phyloP scores from a whole-genome alignment of 1,284 basidiomycete species.

The Phellinidium pouzarii region DNA sequence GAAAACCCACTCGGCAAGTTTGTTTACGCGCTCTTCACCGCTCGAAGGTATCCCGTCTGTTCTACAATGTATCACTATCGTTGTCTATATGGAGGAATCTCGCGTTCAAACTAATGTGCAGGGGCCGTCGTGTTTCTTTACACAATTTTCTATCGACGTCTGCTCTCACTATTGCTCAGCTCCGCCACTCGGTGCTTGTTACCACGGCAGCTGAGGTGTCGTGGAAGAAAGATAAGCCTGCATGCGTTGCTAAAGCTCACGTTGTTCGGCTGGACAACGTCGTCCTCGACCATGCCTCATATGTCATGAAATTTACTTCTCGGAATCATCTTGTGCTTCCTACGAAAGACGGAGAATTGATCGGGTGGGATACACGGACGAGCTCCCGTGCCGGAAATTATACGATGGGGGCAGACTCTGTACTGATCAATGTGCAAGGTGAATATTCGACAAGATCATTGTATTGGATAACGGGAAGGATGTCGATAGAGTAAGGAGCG shows the following conservation, averaged over 20 bases:
- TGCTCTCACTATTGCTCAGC: conserved; percentile 9
- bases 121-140: conserved; percentile 14
- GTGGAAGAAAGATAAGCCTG: conserved; percentile 12
- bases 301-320: conserved; percentile 19
- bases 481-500: conserved; percentile 13
- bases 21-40: neutral
- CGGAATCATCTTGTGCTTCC: conserved; percentile 17
- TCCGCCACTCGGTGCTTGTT: conserved; percentile 13
- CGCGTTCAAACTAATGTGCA: conserved; percentile 16
- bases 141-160: conserved; percentile 13
- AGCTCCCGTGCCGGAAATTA: conserved; percentile 8
- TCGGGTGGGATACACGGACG: conserved; percentile 16
- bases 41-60: conserved; percentile 12
- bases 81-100: conserved; percentile 14
- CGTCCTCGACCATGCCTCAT: conserved; percentile 18
- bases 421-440: conserved; percentile 18
- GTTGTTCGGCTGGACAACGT: conserved; percentile 10
- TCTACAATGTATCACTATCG: conserved; percentile 11
- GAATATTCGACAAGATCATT: conserved; percentile 16
- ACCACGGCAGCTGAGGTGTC: conserved; percentile 12
- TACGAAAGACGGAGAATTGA: conserved; percentile 12
- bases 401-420: conserved; percentile 11
- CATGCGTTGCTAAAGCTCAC: conserved; percentile 2
- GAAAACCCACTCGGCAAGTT: neutral
- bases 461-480: conserved; percentile 19